Conservation (phyloP, 1,284 basidiomycete species). For the Cryptococcus depauperatus region DNA sequence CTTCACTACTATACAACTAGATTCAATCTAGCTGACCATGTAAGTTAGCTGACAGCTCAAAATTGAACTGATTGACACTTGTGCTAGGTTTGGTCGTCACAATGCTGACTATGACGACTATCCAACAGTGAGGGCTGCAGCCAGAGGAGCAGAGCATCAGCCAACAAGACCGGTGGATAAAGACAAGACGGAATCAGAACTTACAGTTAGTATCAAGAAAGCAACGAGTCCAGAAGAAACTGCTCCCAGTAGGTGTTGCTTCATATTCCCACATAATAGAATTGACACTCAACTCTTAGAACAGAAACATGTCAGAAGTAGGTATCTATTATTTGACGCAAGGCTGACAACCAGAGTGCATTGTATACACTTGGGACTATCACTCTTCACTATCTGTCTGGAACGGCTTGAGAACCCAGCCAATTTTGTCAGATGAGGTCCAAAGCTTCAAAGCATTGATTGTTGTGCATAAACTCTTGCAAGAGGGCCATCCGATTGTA, state of each 20-base stretch:
- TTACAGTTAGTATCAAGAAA: constrained; percentile 90
- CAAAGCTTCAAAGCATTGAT: constrained; percentile 96
- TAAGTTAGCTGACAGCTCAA: too few relatives aligned
- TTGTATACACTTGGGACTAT: constrained; percentile 97
- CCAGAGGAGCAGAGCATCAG: constrained; percentile 53
- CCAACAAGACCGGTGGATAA: constrained; percentile 93
- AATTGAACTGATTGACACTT: too few relatives aligned
- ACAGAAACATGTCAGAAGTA: constrained; percentile 95
- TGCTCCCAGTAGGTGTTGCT: constrained; percentile 52
- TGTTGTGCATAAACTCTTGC: constrained; percentile 88
- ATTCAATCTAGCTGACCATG: too few relatives aligned
- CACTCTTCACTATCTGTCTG: constrained; percentile 95
- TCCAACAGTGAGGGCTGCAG: constrained; percentile 23
- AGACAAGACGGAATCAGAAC: constrained; percentile 88
- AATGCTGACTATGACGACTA: constrained; percentile 34
- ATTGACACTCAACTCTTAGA: constrained; percentile 49
- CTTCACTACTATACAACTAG: too few relatives aligned
- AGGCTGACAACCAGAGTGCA: constrained; percentile 60
- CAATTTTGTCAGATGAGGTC: constrained; percentile 87
- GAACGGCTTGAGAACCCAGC: constrained; percentile 88
- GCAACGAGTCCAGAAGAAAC: constrained; percentile 86
- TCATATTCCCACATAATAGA: too few relatives aligned
- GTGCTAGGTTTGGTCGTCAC: constrained; percentile 33
- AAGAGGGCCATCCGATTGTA: constrained; percentile 89
- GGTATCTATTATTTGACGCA: constrained; percentile 38